Percentiles rank a stretch among this genome's conserved stretches.
These are phyloP conservation scores for Fragilaria radians DNA, from an alignment of 108 stramenopile genomes.

Conservation along the genomic window DNA sequence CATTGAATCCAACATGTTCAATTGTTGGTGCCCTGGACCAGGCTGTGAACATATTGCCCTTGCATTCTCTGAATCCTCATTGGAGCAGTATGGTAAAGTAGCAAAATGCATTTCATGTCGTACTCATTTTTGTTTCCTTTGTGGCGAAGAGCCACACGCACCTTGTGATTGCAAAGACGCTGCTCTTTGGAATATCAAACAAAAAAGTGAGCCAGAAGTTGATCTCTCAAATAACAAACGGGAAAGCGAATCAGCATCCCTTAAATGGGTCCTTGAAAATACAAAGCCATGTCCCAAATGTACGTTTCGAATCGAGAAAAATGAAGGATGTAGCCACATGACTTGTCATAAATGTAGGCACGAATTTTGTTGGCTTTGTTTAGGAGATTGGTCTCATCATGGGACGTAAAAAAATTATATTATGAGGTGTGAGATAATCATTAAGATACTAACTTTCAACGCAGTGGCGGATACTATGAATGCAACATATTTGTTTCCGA, in stretches of 20 bases:
- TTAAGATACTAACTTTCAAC: no score
- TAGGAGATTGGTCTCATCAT: slow-evolving; percentile 92
- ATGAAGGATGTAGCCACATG: slow-evolving; percentile 99
- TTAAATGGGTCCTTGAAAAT: slow-evolving; percentile 98
- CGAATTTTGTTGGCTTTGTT: slow-evolving; percentile 99
- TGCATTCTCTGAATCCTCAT: slow-evolving; percentile 45
- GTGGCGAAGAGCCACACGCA: slow-evolving; percentile 94
- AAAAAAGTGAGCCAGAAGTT: no score
- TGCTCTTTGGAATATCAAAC: slow-evolving; percentile 89
- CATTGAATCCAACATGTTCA: slow-evolving; percentile 88
- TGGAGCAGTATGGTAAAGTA: slow-evolving; percentile 51
- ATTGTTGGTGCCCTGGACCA: slow-evolving; percentile 96
- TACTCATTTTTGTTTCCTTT: slow-evolving; percentile 80
- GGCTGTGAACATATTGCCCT: slow-evolving; percentile 91
- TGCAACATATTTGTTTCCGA: no score
- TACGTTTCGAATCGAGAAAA: slow-evolving; percentile 96
- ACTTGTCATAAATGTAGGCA: slow-evolving; percentile 60
- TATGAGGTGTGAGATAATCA: not conserved
- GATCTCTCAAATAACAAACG: no score
- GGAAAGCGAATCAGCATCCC: slow-evolving; percentile 97
- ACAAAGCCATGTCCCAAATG: slow-evolving; percentile 99
- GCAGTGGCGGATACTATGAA: no score
- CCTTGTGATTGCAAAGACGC: slow-evolving; percentile 80
- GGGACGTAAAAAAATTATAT: slow-evolving; percentile 51
- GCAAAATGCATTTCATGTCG: slow-evolving; percentile 66